phyloP scores from a whole-genome alignment of 1,139 yeast species.

The Geotrichum siamense region DNA sequence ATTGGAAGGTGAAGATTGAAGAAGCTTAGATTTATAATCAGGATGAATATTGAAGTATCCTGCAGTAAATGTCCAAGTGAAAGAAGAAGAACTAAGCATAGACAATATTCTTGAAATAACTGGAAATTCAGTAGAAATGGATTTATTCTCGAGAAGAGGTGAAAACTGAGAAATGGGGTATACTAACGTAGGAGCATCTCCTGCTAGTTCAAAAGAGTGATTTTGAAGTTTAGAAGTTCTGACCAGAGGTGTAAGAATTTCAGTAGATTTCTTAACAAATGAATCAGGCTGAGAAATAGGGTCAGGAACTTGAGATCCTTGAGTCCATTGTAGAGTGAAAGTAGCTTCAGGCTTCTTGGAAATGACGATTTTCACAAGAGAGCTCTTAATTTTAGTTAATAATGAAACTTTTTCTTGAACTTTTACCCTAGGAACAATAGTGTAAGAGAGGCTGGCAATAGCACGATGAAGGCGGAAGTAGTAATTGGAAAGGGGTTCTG shows the following conservation, averaged over 20 bases:
- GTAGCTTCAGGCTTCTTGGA: constrained; percentile 16
- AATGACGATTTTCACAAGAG: constrained; percentile 6
- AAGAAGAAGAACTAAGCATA: constrained; percentile 44
- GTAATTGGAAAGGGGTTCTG: constrained; percentile 55
- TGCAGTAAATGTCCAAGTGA: constrained; percentile 86
- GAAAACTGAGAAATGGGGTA: constrained; percentile 91
- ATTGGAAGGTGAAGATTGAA: constrained; percentile 47
- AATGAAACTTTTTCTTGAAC: neutral
- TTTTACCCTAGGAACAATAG: constrained; percentile 37
- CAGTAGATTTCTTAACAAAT: constrained; percentile 55
- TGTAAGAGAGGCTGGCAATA: constrained; percentile 62
- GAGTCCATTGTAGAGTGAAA: constrained; percentile 68
- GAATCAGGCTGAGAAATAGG: constrained; percentile 55
- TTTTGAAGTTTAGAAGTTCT: constrained; percentile 13
- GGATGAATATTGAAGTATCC: constrained; percentile 94
- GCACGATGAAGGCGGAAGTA: constrained; percentile 63
- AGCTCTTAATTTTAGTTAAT: constrained; percentile 6
- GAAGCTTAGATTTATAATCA: constrained; percentile 53
- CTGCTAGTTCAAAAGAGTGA: neutral
- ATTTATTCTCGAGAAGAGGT: constrained; percentile 54
- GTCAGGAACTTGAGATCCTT: constrained; percentile 58
- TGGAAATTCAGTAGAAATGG: constrained; percentile 74
- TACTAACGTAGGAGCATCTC: constrained; percentile 39
- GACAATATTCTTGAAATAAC: constrained; percentile 56
- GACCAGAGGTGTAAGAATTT: constrained; percentile 50